Base-by-base conservation (phyloP, 1,139 yeast species). In the Suhomyces bolitotheri region DNA sequence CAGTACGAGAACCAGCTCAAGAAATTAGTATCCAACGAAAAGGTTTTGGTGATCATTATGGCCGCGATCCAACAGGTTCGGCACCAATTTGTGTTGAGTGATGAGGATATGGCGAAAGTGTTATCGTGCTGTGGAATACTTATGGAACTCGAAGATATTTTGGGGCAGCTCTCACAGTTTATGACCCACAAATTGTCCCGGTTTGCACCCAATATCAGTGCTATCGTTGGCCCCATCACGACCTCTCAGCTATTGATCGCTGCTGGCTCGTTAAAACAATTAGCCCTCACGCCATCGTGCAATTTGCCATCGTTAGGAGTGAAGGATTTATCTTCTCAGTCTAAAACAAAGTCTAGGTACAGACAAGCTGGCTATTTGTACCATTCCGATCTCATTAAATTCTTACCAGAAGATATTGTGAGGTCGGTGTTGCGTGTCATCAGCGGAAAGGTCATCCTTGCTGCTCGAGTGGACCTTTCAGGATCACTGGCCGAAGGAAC, bases 251-350 rank as follows among this genome's bases (percentile, higher is more conserved):
- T 92, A 9, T 60, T 92, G 27, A 76, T 88, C 1, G 71, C 77
- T 15, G 66, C 79, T 0, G 95, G 96, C 2, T 89, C 96, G 0
- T 56, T 92, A 9, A 64, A 65, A n/a, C 82, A 78, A 9, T 60
- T 92, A 10, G 78, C 90, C 3, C 62, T 64, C 23, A 78, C 88
- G 0, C 96, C 97, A 0, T 73, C 95, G 4, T 85, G 97, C 47
- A 92, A 92, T 53, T 53, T 92, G 7, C 81, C 96, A 0, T 77
- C 95, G 0, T 57, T 88, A 25, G 97, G 97, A 0, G 78, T 80
- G 12, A 76, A 77, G 45, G 72, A 76, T 40, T 60, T 78, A 14
- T 71, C 78, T 15, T 54, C 71, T 0, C 56, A 52, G 26, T 54
- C 57, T 5, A 37, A 38, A 25, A 49, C 52, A 3, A 41, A 40